A percentile compares a stretch with the other conserved stretches of the same genome.
Evolutionary conservation across 192 early-diverging fungal genomes (phyloP).

Genomic region (Backusella liffmaniae): DNA sequence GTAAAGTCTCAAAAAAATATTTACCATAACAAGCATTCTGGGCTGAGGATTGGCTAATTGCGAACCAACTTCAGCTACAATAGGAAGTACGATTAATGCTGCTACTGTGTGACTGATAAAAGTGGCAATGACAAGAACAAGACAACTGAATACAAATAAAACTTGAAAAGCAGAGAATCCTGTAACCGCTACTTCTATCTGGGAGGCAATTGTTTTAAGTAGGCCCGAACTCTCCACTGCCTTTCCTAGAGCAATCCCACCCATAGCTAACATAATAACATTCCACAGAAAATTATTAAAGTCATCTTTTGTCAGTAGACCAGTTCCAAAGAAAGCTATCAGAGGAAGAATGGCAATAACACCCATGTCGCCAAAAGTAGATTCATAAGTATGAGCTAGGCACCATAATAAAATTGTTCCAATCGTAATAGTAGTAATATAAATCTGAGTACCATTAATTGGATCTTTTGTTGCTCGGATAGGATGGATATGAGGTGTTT

Average conservation of each 20-base stretch:
- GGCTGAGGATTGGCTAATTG: conserved; percentile 75
- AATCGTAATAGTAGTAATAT: conserved; percentile 68
- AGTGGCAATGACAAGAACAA: conserved; percentile 82
- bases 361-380: conserved; percentile 92
- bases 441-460: conserved; percentile 64
- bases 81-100: conserved; percentile 91
- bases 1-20: conserved; percentile 20
- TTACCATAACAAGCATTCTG: conserved; percentile 76
- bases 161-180: conserved; percentile 71
- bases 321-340: conserved; percentile 89
- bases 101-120: conserved; percentile 97
- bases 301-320: conserved; percentile 91
- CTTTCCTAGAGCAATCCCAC: conserved; percentile 91
- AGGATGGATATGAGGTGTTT: conserved; percentile 54
- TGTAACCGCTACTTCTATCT: conserved; percentile 61
- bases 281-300: conserved; percentile 96
- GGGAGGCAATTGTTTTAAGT: conserved; percentile 69
- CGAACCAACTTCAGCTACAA: conserved; percentile 84
- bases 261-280: conserved; percentile 90
- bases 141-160: conserved; percentile 69
- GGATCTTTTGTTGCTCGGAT: conserved; percentile 57
- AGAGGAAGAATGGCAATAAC: conserved; percentile 89
- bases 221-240: conserved; percentile 88
- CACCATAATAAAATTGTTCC: conserved; percentile 91
- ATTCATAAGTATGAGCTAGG: conserved; percentile 68